Evolutionary conservation across 2,329 filamentous ascomycete species (phyloP).

Genomic region (Fusarium goolgardi): DNA sequence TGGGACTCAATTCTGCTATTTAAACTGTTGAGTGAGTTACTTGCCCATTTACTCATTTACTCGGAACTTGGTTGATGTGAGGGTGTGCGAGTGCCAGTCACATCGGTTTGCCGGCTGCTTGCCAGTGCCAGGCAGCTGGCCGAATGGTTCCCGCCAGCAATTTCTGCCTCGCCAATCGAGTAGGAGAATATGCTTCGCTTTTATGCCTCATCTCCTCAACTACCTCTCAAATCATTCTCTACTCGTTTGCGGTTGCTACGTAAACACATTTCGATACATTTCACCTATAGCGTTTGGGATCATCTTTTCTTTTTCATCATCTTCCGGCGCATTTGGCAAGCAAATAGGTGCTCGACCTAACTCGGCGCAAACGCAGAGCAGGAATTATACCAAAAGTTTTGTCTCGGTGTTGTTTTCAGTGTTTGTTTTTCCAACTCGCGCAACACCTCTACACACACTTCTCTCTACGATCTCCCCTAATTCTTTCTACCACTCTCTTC

Average conservation of each 20-base stretch:
- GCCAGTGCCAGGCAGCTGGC: constrained; percentile 20
- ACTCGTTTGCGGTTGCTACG: not conserved
- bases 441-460: not conserved
- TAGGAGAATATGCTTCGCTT: not conserved
- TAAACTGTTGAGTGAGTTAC: not conserved
- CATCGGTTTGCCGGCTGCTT: constrained; percentile 6
- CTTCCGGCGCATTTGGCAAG: constrained; percentile 27
- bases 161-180: not conserved
- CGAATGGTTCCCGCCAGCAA: not conserved
- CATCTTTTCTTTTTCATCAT: constrained; percentile 2
- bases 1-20: not conserved
- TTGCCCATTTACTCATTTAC: not conserved
- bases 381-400: constrained; percentile 7
- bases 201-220: not conserved
- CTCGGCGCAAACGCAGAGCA: constrained; percentile 6
- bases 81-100: not conserved
- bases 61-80: not conserved
- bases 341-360: not conserved
- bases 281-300: not conserved
- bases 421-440: constrained; percentile 11
- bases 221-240: not conserved
- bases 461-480: constrained; percentile 1
- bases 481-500: not conserved
- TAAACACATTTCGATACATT: constrained; percentile 7
- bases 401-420: constrained; percentile 9